Base-by-base conservation (phyloP, 2,329 filamentous ascomycete genomes). In the Verticillium albo-atrum region DNA sequence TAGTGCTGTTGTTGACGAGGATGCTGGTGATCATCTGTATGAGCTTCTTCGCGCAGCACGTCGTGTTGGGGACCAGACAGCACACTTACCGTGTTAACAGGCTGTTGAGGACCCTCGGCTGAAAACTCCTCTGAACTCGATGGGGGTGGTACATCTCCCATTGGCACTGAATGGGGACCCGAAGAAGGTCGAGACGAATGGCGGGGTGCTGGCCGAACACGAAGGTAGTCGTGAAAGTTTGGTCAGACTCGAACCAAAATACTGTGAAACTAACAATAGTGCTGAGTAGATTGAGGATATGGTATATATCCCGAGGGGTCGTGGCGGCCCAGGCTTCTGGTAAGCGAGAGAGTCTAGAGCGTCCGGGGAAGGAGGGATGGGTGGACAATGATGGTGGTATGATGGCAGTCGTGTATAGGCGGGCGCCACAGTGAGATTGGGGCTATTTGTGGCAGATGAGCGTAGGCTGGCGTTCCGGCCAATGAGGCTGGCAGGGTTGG, bases 101-200 rank as follows among this genome's bases (percentile, higher is more conserved):
- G 54, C 54, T 65, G 59, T 55, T 65, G 58, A 60, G 65, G 55
- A 47, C 63, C 58, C 59, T 62, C 57, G 23, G 56, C 57, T 27
- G 62, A 56, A 58, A 63, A 60, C 51, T 64, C 67, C 54, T 60
- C 60, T 53, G 61, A 61, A 50, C 55, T 62, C 52, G 63, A 57
- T 32, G 65, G 54, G 59, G 68, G 61, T 60, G 68, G 65, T 64
- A 67, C 63, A 68, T 74, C 72, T 68, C 72, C 71, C 74, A 76
- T 75, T 68, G 63, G 62, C 55, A 62, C 64, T n/a, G n/a, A 37
- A 42, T 54, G n/a, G n/a, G 10, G 54, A 20, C 34, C 42, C 42
- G 7, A 14, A 12, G 42, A 47, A 20, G 42, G n/a, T 47, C 42
- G 42, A 47, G 42, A 23, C 14, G 42, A 17, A 23, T 47, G 12